phyloP scores from a whole-genome alignment of 78 protist genomes.

The Dictyostelium purpureum region DNA sequence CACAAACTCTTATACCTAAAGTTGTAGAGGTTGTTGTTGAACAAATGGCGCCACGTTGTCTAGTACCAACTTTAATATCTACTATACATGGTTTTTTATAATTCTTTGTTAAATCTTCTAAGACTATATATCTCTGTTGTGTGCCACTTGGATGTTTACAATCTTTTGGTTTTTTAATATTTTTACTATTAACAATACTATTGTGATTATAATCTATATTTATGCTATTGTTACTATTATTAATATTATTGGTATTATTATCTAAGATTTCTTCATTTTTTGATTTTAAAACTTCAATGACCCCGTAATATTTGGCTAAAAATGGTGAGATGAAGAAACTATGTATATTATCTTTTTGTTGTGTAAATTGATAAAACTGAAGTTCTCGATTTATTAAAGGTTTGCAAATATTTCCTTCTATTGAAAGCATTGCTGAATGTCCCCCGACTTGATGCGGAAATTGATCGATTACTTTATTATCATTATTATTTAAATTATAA shows the following conservation, averaged over 20 bases:
- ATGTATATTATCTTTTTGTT: background rate
- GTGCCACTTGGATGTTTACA: constrained; percentile 45
- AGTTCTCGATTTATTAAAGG: constrained; percentile 51
- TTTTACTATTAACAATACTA: background rate
- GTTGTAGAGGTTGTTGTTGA: constrained; percentile 45
- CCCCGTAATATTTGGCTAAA: constrained; percentile 25
- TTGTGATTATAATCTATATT: background rate
- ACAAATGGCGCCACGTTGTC: constrained; percentile 71
- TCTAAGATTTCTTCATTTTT: background rate
- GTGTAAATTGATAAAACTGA: constrained; percentile 34
- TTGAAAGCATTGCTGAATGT: constrained; percentile 52
- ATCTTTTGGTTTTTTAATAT: constrained; percentile 13
- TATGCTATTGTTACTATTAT: background rate
- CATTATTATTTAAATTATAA: background rate
- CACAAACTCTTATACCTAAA: constrained; percentile 66
- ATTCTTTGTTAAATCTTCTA: constrained; percentile 31
- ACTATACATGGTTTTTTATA: constrained; percentile 59
- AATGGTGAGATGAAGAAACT: constrained; percentile 20
- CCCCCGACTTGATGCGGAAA: constrained; percentile 73
- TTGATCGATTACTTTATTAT: constrained; percentile 1
- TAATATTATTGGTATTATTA: background rate
- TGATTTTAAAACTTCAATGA: constrained; percentile 18
- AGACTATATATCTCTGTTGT: constrained; percentile 17
- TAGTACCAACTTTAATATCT: constrained; percentile 69
- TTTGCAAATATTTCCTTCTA: constrained; percentile 35